A percentile compares a stretch with the other conserved stretches of the same genome.
Conservation (phyloP, 768 basidiomycete species). For the Hypholoma fasciculare region DNA sequence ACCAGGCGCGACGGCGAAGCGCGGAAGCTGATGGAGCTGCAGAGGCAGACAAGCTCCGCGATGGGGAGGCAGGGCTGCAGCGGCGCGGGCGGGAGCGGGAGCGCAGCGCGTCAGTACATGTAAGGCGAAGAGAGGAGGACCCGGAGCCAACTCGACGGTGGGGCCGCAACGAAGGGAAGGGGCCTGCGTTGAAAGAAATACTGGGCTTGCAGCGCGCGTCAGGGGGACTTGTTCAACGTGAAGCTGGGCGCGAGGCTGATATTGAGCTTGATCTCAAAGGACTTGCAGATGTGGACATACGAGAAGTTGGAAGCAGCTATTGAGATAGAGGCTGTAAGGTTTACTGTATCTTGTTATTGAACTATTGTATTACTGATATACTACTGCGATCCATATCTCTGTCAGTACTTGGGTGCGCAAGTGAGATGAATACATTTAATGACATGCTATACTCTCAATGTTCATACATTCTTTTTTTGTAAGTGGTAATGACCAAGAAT, state of each 20-base stretch:
- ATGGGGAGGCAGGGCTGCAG: conserved; percentile 20
- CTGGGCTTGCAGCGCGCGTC: not conserved
- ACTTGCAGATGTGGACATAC: not conserved
- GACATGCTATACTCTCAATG: too few relatives aligned
- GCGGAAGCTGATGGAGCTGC: too few relatives aligned
- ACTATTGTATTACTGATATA: too few relatives aligned
- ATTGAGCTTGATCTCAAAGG: conserved; percentile 9
- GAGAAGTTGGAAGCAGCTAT: conserved; percentile 1
- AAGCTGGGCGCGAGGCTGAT: not conserved
- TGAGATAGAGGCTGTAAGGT: too few relatives aligned
- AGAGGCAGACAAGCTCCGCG: not conserved
- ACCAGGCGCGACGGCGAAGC: conserved; percentile 3
- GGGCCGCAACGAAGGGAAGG: too few relatives aligned
- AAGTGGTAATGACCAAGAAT: too few relatives aligned
- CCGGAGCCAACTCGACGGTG: not conserved
- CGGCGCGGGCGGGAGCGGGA: conserved; percentile 29
- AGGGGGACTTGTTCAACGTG: not conserved
- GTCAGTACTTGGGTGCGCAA: too few relatives aligned
- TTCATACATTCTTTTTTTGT: too few relatives aligned
- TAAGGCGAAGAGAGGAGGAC: conserved; percentile 13
- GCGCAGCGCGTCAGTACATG: conserved; percentile 11
- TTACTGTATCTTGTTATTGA: too few relatives aligned
- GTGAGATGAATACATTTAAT: too few relatives aligned
- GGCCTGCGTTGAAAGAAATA: too few relatives aligned
- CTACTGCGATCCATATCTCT: too few relatives aligned